These are phyloP conservation scores for Hericium rajendrae DNA, from an alignment of 768 basidiomycete species.

Conservation along the genomic window DNA sequence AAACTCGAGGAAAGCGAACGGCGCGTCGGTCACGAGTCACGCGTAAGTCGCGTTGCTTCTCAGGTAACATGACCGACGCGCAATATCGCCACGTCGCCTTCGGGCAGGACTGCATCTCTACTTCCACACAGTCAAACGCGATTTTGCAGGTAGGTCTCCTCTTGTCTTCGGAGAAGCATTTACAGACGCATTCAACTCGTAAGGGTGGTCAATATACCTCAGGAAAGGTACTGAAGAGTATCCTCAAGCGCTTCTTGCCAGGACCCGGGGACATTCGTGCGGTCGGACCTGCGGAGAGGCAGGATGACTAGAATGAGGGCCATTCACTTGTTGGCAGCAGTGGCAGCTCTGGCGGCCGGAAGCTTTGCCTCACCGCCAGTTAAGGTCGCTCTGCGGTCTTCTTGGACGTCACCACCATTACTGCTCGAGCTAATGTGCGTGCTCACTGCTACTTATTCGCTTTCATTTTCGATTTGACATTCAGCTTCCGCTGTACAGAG, in stretches of 20 bases:
- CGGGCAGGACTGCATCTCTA: too few relatives aligned
- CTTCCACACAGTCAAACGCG: too few relatives aligned
- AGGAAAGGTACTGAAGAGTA: too few relatives aligned
- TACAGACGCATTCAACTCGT: too few relatives aligned
- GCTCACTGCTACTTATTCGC: background rate
- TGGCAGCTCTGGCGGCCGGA: background rate
- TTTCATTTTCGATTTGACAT: background rate
- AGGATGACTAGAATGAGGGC: too few relatives aligned
- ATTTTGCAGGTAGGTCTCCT: too few relatives aligned
- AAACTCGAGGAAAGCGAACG: background rate
- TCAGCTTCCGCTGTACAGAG: slow-evolving; percentile 37
- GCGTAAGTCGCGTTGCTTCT: background rate
- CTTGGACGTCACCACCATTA: slow-evolving; percentile 25
- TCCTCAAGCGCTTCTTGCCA: too few relatives aligned
- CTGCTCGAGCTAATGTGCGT: slow-evolving; percentile 26
- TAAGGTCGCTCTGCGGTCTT: slow-evolving; percentile 26
- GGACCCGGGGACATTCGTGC: too few relatives aligned
- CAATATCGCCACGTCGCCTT: background rate
- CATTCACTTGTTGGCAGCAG: background rate
- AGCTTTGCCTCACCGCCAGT: slow-evolving; percentile 20
- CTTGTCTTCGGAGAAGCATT: too few relatives aligned
- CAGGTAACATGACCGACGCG: background rate
- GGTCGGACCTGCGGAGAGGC: too few relatives aligned
- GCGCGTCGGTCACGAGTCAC: background rate
- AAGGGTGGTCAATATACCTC: too few relatives aligned